phyloP scores from a whole-genome alignment of 2,329 filamentous ascomycete genomes.

The Arthrobotrys sphaeroides region DNA sequence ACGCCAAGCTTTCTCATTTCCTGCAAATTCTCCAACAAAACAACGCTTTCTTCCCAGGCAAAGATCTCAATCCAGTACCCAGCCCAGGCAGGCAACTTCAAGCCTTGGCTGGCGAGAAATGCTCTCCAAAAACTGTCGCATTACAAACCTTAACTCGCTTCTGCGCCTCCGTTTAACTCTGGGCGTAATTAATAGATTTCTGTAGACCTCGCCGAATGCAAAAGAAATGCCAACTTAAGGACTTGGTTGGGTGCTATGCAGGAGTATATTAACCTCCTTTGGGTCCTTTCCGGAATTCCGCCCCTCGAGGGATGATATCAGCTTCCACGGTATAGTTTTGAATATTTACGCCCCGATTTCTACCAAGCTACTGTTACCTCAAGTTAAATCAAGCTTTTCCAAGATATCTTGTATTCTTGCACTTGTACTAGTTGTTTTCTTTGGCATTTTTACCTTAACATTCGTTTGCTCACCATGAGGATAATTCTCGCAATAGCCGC shows the following conservation, averaged over 20 bases:
- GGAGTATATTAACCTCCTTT: slow-evolving; percentile 3
- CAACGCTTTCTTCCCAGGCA: slow-evolving; percentile 33
- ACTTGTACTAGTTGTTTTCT: background rate
- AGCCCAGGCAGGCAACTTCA: slow-evolving; percentile 12
- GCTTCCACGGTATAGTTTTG: background rate
- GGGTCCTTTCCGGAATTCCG: no score
- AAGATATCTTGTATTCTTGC: slow-evolving; percentile 2
- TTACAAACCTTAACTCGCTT: slow-evolving; percentile 12
- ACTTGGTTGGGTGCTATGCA: background rate
- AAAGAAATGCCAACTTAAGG: background rate
- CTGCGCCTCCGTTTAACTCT: slow-evolving; percentile 2
- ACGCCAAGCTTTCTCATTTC: slow-evolving; percentile 16
- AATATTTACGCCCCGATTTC: slow-evolving; percentile 1
- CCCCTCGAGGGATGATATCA: slow-evolving; percentile 7
- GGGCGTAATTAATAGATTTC: background rate
- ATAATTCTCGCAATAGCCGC: slow-evolving; percentile 11
- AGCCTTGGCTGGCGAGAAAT: background rate
- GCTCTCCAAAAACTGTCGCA: background rate
- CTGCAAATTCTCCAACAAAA: background rate
- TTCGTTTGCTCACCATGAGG: slow-evolving; percentile 9
- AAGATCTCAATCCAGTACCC: background rate
- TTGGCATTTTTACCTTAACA: background rate
- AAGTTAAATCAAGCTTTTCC: slow-evolving; percentile 25
- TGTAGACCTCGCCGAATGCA: slow-evolving; percentile 1
- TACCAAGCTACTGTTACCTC: background rate